Conservation (phyloP, 345 rosid species). For the Lumnitzera littorea region DNA sequence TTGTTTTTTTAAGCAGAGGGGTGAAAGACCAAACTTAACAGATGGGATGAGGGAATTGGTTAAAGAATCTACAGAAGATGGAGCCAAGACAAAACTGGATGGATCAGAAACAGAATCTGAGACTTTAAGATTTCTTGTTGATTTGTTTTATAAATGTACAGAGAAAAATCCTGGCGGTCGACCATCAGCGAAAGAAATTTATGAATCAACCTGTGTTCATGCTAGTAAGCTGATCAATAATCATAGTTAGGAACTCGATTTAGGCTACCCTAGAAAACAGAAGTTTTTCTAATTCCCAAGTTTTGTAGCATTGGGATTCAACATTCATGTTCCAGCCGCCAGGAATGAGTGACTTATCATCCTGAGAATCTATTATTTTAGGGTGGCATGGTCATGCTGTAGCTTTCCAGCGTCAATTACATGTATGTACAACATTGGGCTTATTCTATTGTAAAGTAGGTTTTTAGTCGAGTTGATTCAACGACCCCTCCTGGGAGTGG, state of each 20-base stretch:
- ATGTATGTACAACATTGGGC: no score
- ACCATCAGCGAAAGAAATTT: constrained; percentile 50
- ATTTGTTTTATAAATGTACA: constrained; percentile 61
- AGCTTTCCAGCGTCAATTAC: no score
- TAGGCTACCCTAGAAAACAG: no score
- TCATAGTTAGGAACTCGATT: neutral
- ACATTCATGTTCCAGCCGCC: no score
- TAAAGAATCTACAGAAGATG: constrained; percentile 20
- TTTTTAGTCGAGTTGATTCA: no score
- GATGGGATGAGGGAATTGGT: constrained; percentile 45
- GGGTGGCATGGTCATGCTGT: no score
- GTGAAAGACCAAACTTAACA: constrained; percentile 62
- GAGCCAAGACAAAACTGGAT: constrained; percentile 21
- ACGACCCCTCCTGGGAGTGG: no score
- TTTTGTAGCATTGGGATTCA: no score
- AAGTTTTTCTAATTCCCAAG: no score
- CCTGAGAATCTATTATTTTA: no score
- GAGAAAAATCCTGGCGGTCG: constrained; percentile 62
- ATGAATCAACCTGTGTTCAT: constrained; percentile 33
- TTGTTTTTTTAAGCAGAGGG: constrained; percentile 36
- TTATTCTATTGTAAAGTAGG: no score
- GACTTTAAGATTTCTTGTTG: constrained; percentile 56
- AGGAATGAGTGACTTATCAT: no score
- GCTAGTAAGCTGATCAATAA: constrained; percentile 11
- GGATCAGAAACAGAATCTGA: constrained; percentile 37